phyloP scores from a whole-genome alignment of 1,284 basidiomycete genomes.

The Ganoderma resinaceum region DNA sequence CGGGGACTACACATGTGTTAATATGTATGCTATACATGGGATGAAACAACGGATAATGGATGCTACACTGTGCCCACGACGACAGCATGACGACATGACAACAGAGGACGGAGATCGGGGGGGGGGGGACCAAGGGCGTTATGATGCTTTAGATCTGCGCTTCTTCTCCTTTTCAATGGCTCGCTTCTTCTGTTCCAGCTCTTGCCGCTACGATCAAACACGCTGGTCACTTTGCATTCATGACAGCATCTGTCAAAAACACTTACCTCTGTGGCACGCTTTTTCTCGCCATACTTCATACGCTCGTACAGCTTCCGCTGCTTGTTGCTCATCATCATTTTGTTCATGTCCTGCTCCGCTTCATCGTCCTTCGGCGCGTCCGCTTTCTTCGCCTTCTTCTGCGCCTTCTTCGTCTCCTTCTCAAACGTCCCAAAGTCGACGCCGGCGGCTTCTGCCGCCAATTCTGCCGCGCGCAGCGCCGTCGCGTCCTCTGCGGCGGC shows the following conservation, averaged over 20 bases:
- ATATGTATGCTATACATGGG: conserved; percentile 8
- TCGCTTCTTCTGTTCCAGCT: conserved; percentile 66
- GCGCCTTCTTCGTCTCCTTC: conserved; percentile 76
- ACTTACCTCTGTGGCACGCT: conserved; percentile 82
- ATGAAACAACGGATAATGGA: conserved; percentile 6
- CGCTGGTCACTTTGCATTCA: not conserved
- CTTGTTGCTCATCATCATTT: conserved; percentile 99
- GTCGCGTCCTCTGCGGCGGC: conserved; percentile 67
- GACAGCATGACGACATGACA: conserved; percentile 8
- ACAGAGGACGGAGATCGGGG: not conserved
- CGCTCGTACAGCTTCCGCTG: conserved; percentile 96
- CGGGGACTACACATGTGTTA: not conserved
- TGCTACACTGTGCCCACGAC: conserved; percentile 1
- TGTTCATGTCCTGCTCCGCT: conserved; percentile 90
- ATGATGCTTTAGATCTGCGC: conserved; percentile 42
- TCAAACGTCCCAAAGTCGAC: conserved; percentile 87
- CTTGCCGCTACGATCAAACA: conserved; percentile 54
- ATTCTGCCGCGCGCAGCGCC: conserved; percentile 87
- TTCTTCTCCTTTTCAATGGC: conserved; percentile 66
- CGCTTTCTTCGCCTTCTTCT: conserved; percentile 57
- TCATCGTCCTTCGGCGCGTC: conserved; percentile 44
- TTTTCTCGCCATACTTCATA: conserved; percentile 90
- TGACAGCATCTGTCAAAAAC: not conserved
- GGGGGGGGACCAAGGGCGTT: not conserved
- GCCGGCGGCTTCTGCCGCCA: conserved; percentile 92